These are phyloP conservation scores for Paraphaeosphaeria sporulosa DNA, from an alignment of 2,329 filamentous ascomycete genomes.

Conservation along the genomic window DNA sequence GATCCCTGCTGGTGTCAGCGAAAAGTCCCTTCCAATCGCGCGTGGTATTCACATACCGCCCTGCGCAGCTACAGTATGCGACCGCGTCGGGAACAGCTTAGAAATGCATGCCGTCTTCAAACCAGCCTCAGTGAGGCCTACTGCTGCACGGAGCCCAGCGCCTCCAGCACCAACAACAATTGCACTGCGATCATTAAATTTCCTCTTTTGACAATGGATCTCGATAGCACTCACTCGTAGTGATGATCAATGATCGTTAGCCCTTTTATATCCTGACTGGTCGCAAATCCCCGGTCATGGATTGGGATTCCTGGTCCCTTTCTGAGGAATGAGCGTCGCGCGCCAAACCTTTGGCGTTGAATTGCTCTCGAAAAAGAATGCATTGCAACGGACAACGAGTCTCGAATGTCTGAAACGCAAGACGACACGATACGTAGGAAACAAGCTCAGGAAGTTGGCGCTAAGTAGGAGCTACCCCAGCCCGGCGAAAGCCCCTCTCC, in stretches of 20 bases:
- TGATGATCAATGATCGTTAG: conserved; percentile 44
- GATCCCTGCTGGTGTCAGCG: conserved; percentile 30
- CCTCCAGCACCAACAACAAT: conserved; percentile 64
- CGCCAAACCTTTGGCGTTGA: conserved; percentile 25
- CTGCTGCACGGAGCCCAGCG: conserved; percentile 68
- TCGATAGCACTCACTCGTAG: conserved; percentile 38
- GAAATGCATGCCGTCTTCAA: conserved; percentile 71
- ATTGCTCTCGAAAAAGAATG: conserved; percentile 34
- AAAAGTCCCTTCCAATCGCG: conserved; percentile 64
- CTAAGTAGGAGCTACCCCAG: conserved; percentile 22
- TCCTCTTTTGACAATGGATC: not conserved
- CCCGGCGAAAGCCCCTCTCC: conserved; percentile 26
- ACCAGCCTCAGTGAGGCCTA: conserved; percentile 69
- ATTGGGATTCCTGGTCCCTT: not conserved
- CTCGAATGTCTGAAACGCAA: not conserved
- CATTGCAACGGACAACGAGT: conserved; percentile 25
- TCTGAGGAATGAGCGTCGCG: conserved; percentile 16
- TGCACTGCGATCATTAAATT: conserved; percentile 36
- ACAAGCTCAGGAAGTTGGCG: conserved; percentile 17
- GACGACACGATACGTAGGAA: conserved; percentile 10
- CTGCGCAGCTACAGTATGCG: conserved; percentile 72
- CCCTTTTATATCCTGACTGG: conserved; percentile 24
- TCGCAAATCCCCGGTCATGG: conserved; percentile 26
- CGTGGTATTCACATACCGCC: conserved; percentile 52
- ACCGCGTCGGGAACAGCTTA: conserved; percentile 70